phyloP scores from a whole-genome alignment of 225 moss, liverwort and hornwort species.

The Lunularia cruciata region DNA sequence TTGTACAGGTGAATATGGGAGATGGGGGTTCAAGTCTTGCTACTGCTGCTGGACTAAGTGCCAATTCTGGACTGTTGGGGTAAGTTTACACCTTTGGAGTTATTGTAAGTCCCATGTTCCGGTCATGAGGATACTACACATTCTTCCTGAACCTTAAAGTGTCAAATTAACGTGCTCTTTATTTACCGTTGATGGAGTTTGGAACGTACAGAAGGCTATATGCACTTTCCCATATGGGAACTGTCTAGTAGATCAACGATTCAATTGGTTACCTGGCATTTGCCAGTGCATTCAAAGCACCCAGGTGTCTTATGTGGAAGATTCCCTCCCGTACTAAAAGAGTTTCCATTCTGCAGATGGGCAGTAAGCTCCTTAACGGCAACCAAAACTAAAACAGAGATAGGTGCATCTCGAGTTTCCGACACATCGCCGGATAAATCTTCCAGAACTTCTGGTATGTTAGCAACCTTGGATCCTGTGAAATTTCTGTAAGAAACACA shows the following conservation, averaged over 20 bases:
- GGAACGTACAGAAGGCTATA: too few species aligned
- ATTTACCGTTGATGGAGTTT: too few species aligned
- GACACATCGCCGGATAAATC: slow-evolving; percentile 41
- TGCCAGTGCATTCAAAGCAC: not conserved
- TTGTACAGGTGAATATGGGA: slow-evolving; percentile 56
- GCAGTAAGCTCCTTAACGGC: slow-evolving; percentile 75
- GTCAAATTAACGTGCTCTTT: too few species aligned
- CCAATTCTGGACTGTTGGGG: slow-evolving; percentile 82
- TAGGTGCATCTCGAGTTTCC: slow-evolving; percentile 40
- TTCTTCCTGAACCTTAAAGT: too few species aligned
- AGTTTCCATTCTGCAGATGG: slow-evolving; percentile 52
- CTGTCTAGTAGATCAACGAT: too few species aligned
- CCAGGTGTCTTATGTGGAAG: not conserved
- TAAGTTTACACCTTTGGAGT: slow-evolving; percentile 35
- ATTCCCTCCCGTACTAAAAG: not conserved
- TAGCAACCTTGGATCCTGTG: too few species aligned
- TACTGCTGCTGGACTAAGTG: slow-evolving; percentile 36
- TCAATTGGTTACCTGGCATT: too few species aligned
- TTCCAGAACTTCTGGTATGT: slow-evolving; percentile 34
- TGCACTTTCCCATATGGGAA: too few species aligned
- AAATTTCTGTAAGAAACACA: too few species aligned
- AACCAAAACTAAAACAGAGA: slow-evolving; percentile 53
- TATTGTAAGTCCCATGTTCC: too few species aligned
- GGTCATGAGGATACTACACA: too few species aligned
- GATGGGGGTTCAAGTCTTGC: slow-evolving; percentile 47